A percentile compares a stretch with the other conserved stretches of the same genome.
Conservation (phyloP, 2,329 filamentous ascomycete species). For the Arthrobotrys iridis region DNA sequence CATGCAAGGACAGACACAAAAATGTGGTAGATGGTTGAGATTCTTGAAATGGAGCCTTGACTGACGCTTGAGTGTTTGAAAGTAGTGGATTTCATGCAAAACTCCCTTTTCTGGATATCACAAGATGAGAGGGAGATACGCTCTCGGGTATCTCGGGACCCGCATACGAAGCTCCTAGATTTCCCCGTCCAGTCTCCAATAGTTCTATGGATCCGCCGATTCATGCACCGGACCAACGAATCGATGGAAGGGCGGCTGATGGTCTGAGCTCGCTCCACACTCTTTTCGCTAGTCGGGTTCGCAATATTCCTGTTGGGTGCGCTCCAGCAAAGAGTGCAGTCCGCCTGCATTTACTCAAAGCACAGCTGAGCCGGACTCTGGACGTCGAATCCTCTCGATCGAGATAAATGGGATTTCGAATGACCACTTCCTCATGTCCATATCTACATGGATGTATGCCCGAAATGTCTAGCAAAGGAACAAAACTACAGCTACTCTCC, state of each 20-base stretch:
- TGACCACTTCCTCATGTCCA: slow-evolving; percentile 10
- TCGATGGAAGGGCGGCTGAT: slow-evolving; percentile 1
- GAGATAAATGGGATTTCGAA: slow-evolving; percentile 33
- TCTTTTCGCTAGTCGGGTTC: slow-evolving; percentile 1
- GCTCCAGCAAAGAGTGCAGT: slow-evolving; percentile 23
- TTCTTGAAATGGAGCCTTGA: background rate
- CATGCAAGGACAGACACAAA: slow-evolving; percentile 5
- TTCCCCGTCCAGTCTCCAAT: slow-evolving; percentile 27
- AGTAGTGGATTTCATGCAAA: background rate
- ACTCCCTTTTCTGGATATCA: background rate
- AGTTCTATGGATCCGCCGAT: slow-evolving; percentile 2
- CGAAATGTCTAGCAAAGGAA: slow-evolving; percentile 11
- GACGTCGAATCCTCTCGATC: slow-evolving; percentile 45
- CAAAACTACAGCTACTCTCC: slow-evolving; percentile 11
- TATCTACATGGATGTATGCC: slow-evolving; percentile 22
- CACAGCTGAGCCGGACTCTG: slow-evolving; percentile 31
- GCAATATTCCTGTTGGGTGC: slow-evolving; percentile 22
- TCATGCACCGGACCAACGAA: slow-evolving; percentile 4
- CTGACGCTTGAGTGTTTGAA: background rate
- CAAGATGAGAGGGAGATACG: background rate
- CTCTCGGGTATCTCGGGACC: slow-evolving; percentile 31
- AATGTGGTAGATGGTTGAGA: background rate
- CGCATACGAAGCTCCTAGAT: slow-evolving; percentile 9
- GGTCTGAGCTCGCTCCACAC: slow-evolving; percentile 26
- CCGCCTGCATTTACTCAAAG: slow-evolving; percentile 17